Conservation (phyloP, 2,329 filamentous ascomycete genomes). For the Cercospora brassicicola region DNA sequence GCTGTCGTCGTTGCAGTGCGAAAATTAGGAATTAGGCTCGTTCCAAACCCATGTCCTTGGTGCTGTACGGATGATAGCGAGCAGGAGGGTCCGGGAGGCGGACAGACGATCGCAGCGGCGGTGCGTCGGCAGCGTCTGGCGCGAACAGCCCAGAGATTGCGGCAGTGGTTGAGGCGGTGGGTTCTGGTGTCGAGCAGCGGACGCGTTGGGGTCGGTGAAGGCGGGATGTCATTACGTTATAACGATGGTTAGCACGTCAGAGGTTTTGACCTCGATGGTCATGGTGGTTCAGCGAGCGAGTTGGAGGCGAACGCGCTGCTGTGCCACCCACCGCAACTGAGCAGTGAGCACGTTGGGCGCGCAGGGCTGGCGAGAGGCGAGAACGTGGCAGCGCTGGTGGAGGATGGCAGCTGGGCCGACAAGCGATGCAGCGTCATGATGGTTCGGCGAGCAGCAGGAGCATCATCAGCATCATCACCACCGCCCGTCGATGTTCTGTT, state of each 20-base stretch:
- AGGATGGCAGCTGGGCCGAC: neutral
- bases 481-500: neutral
- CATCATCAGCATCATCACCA: neutral
- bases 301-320: neutral
- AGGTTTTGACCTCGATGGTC: neutral
- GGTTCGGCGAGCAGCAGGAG: neutral
- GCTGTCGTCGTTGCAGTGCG: neutral
- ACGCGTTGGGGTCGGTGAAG: constrained; percentile 5
- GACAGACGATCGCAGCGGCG: neutral
- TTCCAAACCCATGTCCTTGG: constrained; percentile 10
- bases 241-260: constrained; percentile 4
- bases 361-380: neutral
- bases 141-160: neutral
- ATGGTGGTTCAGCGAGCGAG: neutral
- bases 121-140: neutral
- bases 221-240: constrained; percentile 7
- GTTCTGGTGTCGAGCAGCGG: neutral
- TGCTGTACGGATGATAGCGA: neutral
- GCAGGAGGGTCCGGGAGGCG: neutral
- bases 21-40: constrained; percentile 1
- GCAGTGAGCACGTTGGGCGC: neutral
- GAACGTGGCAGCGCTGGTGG: neutral
- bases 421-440: neutral
- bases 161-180: neutral
- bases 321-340: constrained; percentile 1